These are phyloP conservation scores for Strobilomyces confusus DNA, from an alignment of 768 basidiomycete genomes.

Conservation along the genomic window DNA sequence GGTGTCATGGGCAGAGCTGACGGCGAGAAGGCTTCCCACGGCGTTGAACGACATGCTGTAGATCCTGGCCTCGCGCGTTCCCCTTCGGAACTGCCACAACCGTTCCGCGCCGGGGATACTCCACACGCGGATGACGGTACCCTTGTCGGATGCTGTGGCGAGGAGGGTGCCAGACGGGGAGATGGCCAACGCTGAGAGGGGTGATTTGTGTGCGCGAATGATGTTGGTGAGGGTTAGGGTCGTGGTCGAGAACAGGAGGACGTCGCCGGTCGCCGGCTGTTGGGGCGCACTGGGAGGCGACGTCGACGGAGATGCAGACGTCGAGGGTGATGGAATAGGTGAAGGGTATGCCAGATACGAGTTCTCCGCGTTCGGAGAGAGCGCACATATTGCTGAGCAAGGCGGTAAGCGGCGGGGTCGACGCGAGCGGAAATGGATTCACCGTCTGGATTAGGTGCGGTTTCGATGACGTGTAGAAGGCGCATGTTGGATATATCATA, in stretches of 20 bases:
- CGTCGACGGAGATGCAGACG: constrained; percentile 42
- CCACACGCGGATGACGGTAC: constrained; percentile 96
- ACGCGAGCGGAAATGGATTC: constrained; percentile 12
- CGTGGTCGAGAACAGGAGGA: constrained; percentile 91
- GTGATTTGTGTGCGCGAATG: constrained; percentile 94
- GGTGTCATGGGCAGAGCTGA: constrained; percentile 89
- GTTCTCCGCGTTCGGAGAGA: constrained; percentile 89
- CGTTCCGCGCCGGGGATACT: constrained; percentile 88
- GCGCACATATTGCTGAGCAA: constrained; percentile 82
- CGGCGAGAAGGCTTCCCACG: constrained; percentile 78
- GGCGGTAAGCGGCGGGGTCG: background rate
- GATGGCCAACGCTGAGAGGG: constrained; percentile 82
- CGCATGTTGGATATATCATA: constrained; percentile 99
- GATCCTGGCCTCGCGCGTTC: constrained; percentile 82
- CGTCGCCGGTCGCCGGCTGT: constrained; percentile 66
- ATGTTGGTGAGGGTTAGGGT: constrained; percentile 91
- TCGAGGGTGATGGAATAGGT: constrained; percentile 79
- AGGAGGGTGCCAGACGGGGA: constrained; percentile 86
- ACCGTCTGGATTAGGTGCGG: constrained; percentile 94
- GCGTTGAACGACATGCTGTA: constrained; percentile 84
- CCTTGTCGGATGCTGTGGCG: constrained; percentile 91
- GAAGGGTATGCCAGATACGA: constrained; percentile 97
- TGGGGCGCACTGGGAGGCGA: constrained; percentile 38
- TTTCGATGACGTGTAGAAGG: constrained; percentile 94
- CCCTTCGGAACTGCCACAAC: constrained; percentile 91